These are phyloP conservation scores for Beauveria bassiana DNA, from an alignment of 2,329 filamentous ascomycete genomes.

Conservation along the genomic window DNA sequence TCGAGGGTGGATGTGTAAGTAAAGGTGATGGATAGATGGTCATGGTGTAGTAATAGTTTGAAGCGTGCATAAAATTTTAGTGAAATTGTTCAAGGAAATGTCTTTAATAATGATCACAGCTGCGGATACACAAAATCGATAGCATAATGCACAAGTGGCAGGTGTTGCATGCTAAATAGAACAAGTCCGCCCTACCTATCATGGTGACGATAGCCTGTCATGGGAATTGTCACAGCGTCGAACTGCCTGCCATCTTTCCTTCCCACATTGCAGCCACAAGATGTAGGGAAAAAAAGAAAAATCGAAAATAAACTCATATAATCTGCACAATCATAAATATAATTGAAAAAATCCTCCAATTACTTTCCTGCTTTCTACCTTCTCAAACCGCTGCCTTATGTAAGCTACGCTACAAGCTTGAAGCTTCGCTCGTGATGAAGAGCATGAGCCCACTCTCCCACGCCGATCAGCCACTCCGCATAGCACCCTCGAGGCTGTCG, in stretches of 20 bases:
- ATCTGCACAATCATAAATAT: not conserved
- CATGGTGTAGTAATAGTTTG: too few relatives aligned
- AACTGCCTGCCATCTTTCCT: not conserved
- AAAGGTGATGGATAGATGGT: not conserved
- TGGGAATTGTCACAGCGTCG: not conserved
- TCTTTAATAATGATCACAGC: too few relatives aligned
- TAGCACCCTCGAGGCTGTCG: constrained; percentile 18
- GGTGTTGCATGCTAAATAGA: too few relatives aligned
- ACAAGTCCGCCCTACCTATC: too few relatives aligned
- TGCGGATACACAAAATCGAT: too few relatives aligned
- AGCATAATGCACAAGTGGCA: too few relatives aligned
- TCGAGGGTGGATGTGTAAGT: not conserved
- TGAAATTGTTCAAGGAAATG: too few relatives aligned
- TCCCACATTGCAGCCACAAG: not conserved
- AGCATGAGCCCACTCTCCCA: not conserved
- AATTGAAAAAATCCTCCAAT: not conserved
- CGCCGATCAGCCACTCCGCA: not conserved
- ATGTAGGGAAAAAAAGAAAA: too few relatives aligned
- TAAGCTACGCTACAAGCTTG: constrained; percentile 1
- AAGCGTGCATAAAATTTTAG: too few relatives aligned
- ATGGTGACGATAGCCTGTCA: not conserved
- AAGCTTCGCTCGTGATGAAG: not conserved
- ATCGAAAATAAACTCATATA: not conserved
- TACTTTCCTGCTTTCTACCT: too few relatives aligned
- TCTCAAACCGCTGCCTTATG: not conserved